Evolutionary conservation across 2,329 filamentous ascomycete genomes (phyloP), one percentile per base, ranked within the genome.

Genomic region (Cercospora sesami): DNA sequence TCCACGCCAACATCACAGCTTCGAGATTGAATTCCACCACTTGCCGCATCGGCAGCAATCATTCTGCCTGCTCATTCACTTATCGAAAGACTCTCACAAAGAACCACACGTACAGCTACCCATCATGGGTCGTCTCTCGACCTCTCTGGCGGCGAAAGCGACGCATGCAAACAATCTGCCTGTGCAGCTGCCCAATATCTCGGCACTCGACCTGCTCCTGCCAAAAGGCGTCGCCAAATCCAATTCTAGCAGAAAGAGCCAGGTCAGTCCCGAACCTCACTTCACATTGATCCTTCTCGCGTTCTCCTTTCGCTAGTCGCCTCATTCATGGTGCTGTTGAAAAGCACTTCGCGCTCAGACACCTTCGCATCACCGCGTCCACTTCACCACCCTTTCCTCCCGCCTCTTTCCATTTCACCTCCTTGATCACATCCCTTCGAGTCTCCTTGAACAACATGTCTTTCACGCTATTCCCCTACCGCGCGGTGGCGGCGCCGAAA

Each of bases 161-260:
- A 72, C 73, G 9, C 68, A 73, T 58, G 73, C 74, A 31, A 72
- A 74, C 64, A 77, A 76, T 60, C 67, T 77, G 9, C 75, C 72
- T 5, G 60, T 70, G 23, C 65, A 67, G 14, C 68, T 77, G 0
- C 76, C 76, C 3, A 69, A 65, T 21, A 64, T 78, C n/a, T 78
- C 76, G 2, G 28, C 77, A 18, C 68, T 75, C n/a, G 76, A 77
- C 60, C 73, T 74, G n/a, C 68, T 78, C 9, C 68, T 77, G 10
- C 75, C 76, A 14, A 60, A 69, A 26, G 60, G 62, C 14, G 45
- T 62, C 18, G 45, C 39, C 21, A 58, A 64, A 16, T 63, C 69
- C 42, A 58, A 57, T 16, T 64, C 69, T 26, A 28, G 61, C 59
- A 70, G 58, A 65, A 64, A n/a, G 33, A 36, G 64, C 51, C 68